These are phyloP conservation scores for Melanomma pulvis-pyrius DNA, from an alignment of 495 filamentous ascomycete species.

Conservation along the genomic window DNA sequence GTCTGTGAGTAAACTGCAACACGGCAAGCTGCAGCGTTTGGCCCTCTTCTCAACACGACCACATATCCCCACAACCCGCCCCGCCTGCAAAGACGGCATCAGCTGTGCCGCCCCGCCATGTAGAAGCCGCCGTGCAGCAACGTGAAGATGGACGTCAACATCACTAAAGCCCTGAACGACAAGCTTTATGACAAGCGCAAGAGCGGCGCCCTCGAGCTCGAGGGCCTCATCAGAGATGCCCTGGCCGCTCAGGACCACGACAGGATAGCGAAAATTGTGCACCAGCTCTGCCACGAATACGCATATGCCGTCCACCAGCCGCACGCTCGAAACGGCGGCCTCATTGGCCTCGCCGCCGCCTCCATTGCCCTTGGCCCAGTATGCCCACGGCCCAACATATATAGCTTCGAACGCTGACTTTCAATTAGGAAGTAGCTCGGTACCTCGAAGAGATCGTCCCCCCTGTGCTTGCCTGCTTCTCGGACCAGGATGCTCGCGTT, in stretches of 20 bases:
- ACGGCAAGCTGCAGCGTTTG: not conserved
- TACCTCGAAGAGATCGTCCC: slow-evolving; percentile 93
- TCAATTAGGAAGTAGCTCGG: slow-evolving; percentile 71
- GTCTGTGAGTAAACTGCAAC: not conserved
- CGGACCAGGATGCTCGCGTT: slow-evolving; percentile 96
- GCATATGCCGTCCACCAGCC: slow-evolving; percentile 98
- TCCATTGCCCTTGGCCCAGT: slow-evolving; percentile 84
- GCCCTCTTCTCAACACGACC: not conserved
- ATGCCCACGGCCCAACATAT: slow-evolving; percentile 20
- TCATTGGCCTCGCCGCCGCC: slow-evolving; percentile 95
- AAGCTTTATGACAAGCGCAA: slow-evolving; percentile 99
- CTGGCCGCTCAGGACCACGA: slow-evolving; percentile 74
- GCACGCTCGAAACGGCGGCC: slow-evolving; percentile 92
- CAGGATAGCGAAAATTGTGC: slow-evolving; percentile 78
- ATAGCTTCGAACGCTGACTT: slow-evolving; percentile 10
- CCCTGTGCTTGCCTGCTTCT: slow-evolving; percentile 97
- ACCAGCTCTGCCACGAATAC: slow-evolving; percentile 96
- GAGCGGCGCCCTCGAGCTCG: slow-evolving; percentile 94
- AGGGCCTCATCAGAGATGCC: slow-evolving; percentile 86
- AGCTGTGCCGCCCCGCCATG: slow-evolving; percentile 19
- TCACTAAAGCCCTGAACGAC: slow-evolving; percentile 91
- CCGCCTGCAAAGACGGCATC: not conserved
- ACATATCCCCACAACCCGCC: not conserved
- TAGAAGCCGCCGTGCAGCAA: slow-evolving; percentile 25
- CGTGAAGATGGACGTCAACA: slow-evolving; percentile 74